phyloP scores from a whole-genome alignment of 805 yeast genomes.

The Limtongia smithiae region DNA sequence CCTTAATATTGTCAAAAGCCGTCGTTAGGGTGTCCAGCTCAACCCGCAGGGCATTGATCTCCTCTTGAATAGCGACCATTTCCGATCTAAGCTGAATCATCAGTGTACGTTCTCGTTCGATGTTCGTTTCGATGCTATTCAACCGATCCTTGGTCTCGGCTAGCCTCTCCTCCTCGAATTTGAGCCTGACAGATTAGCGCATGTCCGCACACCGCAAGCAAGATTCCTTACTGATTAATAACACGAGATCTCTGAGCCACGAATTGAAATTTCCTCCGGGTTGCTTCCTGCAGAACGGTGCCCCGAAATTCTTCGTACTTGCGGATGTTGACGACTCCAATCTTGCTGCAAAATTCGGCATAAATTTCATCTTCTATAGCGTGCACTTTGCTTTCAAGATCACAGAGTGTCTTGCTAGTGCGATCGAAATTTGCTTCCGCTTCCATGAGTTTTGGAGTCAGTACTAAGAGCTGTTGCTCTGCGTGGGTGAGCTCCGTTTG shows the following conservation, averaged over 20 bases:
- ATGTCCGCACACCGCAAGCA: too few relatives aligned
- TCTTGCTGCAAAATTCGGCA: constrained; percentile 51
- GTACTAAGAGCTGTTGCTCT: constrained; percentile 35
- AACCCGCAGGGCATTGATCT: constrained; percentile 41
- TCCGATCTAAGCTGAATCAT: constrained; percentile 39
- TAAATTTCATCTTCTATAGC: constrained; percentile 31
- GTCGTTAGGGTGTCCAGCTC: constrained; percentile 33
- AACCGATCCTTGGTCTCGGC: constrained; percentile 50
- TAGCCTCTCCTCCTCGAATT: constrained; percentile 61
- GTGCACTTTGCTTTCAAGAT: constrained; percentile 41
- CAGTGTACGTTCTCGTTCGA: constrained; percentile 42
- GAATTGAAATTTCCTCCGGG: constrained; percentile 57
- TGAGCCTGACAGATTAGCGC: constrained; percentile 38
- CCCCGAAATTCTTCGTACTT: constrained; percentile 74
- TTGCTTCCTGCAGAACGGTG: constrained; percentile 28
- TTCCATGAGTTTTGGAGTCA: constrained; percentile 42
- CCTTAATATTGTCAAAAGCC: constrained; percentile 24
- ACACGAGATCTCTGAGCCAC: constrained; percentile 59
- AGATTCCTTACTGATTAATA: constrained; percentile 52
- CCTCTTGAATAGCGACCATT: constrained; percentile 43
- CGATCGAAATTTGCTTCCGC: constrained; percentile 33
- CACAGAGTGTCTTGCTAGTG: constrained; percentile 35
- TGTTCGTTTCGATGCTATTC: constrained; percentile 33
- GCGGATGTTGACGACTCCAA: constrained; percentile 53
- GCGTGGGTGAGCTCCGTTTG: constrained; percentile 30